Evolutionary conservation across 352 stramenopile species (phyloP).

Genomic region (Globisporangium recalcitrans): DNA sequence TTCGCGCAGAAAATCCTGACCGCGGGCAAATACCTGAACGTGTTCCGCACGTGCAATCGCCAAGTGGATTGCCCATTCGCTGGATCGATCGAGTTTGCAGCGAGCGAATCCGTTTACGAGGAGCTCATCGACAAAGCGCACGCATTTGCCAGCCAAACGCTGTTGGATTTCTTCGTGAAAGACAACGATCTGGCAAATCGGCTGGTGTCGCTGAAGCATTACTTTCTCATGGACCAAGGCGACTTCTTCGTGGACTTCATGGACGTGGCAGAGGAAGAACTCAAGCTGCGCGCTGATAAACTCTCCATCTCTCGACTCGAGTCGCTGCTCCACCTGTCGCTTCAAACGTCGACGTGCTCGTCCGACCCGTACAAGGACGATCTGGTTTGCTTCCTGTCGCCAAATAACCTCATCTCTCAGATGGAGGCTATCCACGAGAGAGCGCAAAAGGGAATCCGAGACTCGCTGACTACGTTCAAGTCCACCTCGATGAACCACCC

Average conservation of each 20-base stretch:
- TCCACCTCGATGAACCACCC: conserved; percentile 56
- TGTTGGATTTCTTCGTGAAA: conserved; percentile 77
- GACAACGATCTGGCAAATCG: conserved; percentile 79
- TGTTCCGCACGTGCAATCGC: conserved; percentile 79
- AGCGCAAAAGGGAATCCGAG: conserved; percentile 54
- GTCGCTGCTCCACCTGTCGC: conserved; percentile 90
- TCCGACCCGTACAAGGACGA: conserved; percentile 89
- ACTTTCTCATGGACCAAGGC: conserved; percentile 98
- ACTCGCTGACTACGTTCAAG: conserved; percentile 70
- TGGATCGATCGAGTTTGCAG: conserved; percentile 54
- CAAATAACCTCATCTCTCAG: conserved; percentile 88
- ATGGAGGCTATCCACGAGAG: conserved; percentile 90
- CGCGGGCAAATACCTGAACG: conserved; percentile 91
- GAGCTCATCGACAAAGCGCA: conserved; percentile 84
- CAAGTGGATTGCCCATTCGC: conserved; percentile 80
- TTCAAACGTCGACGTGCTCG: conserved; percentile 91
- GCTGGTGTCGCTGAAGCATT: conserved; percentile 92
- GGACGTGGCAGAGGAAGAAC: conserved; percentile 93
- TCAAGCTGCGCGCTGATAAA: conserved; percentile 86
- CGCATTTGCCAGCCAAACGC: conserved; percentile 62
- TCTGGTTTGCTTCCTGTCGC: conserved; percentile 82
- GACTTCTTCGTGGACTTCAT: conserved; percentile 99
- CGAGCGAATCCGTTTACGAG: conserved; percentile 70
- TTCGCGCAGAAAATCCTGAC: conserved; percentile 84
- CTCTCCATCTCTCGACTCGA: conserved; percentile 88